Evolutionary conservation across 352 stramenopile species (phyloP).

Genomic region (Pythium angustatum): DNA sequence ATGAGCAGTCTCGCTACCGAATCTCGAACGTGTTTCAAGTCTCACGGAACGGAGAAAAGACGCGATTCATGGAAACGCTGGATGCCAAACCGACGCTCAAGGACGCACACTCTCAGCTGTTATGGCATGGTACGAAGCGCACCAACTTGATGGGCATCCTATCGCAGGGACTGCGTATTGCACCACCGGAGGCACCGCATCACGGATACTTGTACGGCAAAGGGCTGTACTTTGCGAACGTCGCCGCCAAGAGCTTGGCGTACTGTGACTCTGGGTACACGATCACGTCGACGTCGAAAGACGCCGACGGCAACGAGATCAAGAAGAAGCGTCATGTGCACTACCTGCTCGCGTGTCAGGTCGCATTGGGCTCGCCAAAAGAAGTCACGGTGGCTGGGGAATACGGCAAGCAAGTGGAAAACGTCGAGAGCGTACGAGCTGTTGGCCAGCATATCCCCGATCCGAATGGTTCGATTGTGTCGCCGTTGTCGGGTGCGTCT

Average conservation of each 20-base stretch:
- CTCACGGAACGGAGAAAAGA: conserved; percentile 55
- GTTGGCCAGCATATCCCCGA: conserved; percentile 52
- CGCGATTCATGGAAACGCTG: conserved; percentile 51
- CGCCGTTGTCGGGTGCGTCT: conserved; percentile 48
- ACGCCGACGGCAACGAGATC: conserved; percentile 38
- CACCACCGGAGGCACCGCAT: conserved; percentile 78
- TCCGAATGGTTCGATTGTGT: conserved; percentile 49
- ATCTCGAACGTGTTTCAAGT: conserved; percentile 72
- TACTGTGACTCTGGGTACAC: conserved; percentile 68
- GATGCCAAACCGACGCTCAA: conserved; percentile 38
- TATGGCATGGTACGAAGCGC: conserved; percentile 87
- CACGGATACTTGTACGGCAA: conserved; percentile 86
- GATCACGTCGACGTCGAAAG: conserved; percentile 35
- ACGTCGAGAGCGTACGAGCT: conserved; percentile 64
- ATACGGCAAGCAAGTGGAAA: conserved; percentile 41
- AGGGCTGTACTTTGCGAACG: conserved; percentile 86
- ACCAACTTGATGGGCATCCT: conserved; percentile 88
- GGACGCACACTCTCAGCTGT: conserved; percentile 47
- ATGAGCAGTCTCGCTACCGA: conserved; percentile 38
- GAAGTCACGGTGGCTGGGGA: conserved; percentile 25
- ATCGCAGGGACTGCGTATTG: conserved; percentile 82
- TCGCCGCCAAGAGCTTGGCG: conserved; percentile 70
- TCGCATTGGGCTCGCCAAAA: conserved; percentile 51
- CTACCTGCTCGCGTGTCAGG: conserved; percentile 79
- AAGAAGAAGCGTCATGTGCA: conserved; percentile 51